Evolutionary conservation across 2,329 filamentous ascomycete species (phyloP), one percentile per base, ranked within the genome.

Genomic region (Alternaria metachromatica): DNA sequence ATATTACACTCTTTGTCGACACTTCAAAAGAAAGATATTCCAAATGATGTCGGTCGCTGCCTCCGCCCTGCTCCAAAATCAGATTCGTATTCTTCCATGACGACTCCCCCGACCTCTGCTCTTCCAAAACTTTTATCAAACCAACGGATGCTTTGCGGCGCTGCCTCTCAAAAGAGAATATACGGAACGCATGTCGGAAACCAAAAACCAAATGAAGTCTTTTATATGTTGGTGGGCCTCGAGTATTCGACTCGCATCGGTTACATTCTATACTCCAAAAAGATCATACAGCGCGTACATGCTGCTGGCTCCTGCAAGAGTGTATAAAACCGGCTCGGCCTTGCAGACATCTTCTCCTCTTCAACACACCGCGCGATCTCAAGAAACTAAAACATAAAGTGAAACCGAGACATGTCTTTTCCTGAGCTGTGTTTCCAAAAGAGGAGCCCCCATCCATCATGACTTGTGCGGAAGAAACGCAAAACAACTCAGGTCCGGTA

Each of bases 181-280:
- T n/a, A 15, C 0, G 15, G 8, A n/a, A n/a, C 33, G 15, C 15
- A n/a, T 41, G 33, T 41, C 33, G 33, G 33, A 3, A 41, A 3
- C 33, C 4, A 18, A n/a, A 41, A 41, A 41, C 0, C 15, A 7
- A 7, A 3, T 7, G 6, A 15, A 7, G 5, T 4, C 4, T 0
- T 7, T 13, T 6, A 4, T 3, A 33, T 41, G n/a, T 41, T 41
- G 2, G 37, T 41, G 37, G n/a, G n/a, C 37, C 37, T 18, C 0
- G 37, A 41, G 37, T 18, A 41, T 41, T 5, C 5, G 37, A 41
- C n/a, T 41, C 2, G 37, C n/a, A 41, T 0, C 37, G 37, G 37
- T 9, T 41, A 41, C 37, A 11, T 18, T 41, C 37, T 18, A 6
- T 26, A 10, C 9, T 10, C 25, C 25, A 28, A 12, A 28, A 25